phyloP scores from a whole-genome alignment of 2,329 filamentous ascomycete species.

The Didymella arachidicola region DNA sequence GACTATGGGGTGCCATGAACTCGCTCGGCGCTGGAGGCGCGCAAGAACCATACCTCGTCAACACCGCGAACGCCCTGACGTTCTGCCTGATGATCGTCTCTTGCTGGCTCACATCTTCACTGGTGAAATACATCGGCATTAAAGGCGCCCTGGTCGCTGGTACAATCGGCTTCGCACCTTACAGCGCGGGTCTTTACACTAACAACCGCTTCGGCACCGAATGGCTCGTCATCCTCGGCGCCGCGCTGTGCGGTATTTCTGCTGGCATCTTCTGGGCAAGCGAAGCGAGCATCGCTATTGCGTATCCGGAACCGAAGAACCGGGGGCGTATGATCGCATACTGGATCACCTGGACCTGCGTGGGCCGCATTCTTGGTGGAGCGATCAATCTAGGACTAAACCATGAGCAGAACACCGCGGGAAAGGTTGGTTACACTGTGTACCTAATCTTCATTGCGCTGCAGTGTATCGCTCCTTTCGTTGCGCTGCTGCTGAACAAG shows the following conservation, averaged over 20 bases:
- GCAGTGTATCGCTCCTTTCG: conserved; percentile 55
- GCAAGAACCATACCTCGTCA: conserved; percentile 25
- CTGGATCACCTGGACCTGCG: conserved; percentile 62
- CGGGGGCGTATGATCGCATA: conserved; percentile 45
- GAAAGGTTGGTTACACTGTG: conserved; percentile 56
- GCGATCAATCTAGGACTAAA: conserved; percentile 61
- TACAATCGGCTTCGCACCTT: conserved; percentile 25
- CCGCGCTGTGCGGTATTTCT: conserved; percentile 24
- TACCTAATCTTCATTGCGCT: conserved; percentile 52
- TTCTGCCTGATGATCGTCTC: conserved; percentile 26
- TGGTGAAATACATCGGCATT: conserved; percentile 22
- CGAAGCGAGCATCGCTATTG: conserved; percentile 24
- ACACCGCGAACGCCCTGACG: conserved; percentile 26
- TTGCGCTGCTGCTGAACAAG: conserved; percentile 55
- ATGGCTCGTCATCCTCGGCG: conserved; percentile 26
- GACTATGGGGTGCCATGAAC: conserved; percentile 31
- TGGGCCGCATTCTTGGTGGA: conserved; percentile 61
- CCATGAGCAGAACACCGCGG: conserved; percentile 50
- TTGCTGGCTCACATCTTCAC: conserved; percentile 22
- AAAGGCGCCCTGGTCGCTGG: conserved; percentile 24
- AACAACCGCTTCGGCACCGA: conserved; percentile 27
- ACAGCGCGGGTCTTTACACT: conserved; percentile 26
- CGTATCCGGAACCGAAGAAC: conserved; percentile 20
- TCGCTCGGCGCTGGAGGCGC: conserved; percentile 28
- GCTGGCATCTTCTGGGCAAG: conserved; percentile 27